These are phyloP conservation scores for Cladochytrium tenue DNA, from an alignment of 371 early-diverging fungal genomes.

Conservation along the genomic window DNA sequence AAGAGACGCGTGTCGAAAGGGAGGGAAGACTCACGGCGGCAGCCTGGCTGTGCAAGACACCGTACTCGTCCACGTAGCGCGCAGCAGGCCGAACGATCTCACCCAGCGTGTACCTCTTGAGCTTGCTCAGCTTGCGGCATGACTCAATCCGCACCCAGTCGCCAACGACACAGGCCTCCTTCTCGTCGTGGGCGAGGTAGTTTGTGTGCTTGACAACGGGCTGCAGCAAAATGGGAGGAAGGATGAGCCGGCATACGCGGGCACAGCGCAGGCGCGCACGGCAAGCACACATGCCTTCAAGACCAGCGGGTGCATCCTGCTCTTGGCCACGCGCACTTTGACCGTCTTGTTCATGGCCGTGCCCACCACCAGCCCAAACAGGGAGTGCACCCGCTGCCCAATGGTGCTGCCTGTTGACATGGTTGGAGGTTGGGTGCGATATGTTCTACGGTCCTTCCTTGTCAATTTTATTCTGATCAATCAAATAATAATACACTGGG, in stretches of 20 bases:
- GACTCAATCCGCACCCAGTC: constrained; percentile 92
- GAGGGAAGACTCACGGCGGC: not conserved
- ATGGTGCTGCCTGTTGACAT: not conserved
- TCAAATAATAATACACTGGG: constrained; percentile 53
- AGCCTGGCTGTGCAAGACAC: constrained; percentile 43
- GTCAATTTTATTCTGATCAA: constrained; percentile 56
- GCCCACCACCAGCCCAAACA: constrained; percentile 70
- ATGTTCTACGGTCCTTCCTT: not conserved
- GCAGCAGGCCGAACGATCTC: constrained; percentile 68
- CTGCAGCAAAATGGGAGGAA: too few species aligned
- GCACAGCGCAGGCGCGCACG: too few species aligned
- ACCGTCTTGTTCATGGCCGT: constrained; percentile 86
- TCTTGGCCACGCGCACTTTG: constrained; percentile 81
- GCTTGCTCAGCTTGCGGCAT: constrained; percentile 83
- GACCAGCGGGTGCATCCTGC: constrained; percentile 78
- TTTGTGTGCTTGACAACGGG: constrained; percentile 74
- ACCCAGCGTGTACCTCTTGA: constrained; percentile 84
- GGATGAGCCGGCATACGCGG: too few species aligned
- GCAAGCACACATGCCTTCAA: constrained; percentile 76
- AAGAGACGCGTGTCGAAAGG: too few species aligned
- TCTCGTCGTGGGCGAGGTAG: constrained; percentile 87
- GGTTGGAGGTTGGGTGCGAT: not conserved
- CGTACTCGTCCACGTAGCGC: constrained; percentile 32
- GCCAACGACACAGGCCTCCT: constrained; percentile 79
- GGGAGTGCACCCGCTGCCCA: constrained; percentile 9